Conservation (phyloP, 768 basidiomycete genomes). For the Psilocybe subaeruginosa region DNA sequence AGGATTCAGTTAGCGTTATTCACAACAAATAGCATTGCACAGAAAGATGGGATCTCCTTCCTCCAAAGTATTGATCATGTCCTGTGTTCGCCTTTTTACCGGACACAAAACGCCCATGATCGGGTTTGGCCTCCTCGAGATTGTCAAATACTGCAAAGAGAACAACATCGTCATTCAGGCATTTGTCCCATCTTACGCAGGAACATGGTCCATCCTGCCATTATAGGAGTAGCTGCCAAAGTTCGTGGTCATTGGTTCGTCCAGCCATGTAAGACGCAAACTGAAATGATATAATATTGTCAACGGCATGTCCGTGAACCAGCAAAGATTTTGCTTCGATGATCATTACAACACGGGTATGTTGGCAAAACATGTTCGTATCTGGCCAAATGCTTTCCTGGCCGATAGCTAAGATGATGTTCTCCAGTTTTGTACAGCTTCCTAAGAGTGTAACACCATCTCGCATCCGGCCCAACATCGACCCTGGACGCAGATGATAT, state of each 20-base stretch:
- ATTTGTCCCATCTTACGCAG: slow-evolving; percentile 78
- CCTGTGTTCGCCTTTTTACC: slow-evolving; percentile 24
- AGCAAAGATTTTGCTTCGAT: slow-evolving; percentile 85
- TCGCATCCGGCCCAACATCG: slow-evolving; percentile 78
- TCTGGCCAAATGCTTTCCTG: neutral
- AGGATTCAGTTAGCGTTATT: no score
- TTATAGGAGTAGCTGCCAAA: slow-evolving; percentile 61
- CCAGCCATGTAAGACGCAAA: neutral
- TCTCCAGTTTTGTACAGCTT: slow-evolving; percentile 70
- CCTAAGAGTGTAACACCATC: slow-evolving; percentile 77
- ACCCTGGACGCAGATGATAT: slow-evolving; percentile 70
- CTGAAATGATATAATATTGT: no score
- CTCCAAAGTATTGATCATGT: slow-evolving; percentile 22
- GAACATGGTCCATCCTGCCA: slow-evolving; percentile 52
- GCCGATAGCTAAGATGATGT: neutral
- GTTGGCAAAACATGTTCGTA: slow-evolving; percentile 20
- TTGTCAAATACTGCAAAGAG: slow-evolving; percentile 71
- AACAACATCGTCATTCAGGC: slow-evolving; percentile 70
- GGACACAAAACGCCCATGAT: slow-evolving; percentile 66
- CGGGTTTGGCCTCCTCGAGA: slow-evolving; percentile 75
- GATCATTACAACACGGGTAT: slow-evolving; percentile 87
- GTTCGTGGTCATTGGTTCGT: slow-evolving; percentile 23
- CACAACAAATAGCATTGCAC: no score
- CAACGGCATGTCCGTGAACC: slow-evolving; percentile 58
- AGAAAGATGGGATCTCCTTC: slow-evolving; percentile 8